Conservation (phyloP, 345 rosid species). For the Eucalyptus caleyi region DNA sequence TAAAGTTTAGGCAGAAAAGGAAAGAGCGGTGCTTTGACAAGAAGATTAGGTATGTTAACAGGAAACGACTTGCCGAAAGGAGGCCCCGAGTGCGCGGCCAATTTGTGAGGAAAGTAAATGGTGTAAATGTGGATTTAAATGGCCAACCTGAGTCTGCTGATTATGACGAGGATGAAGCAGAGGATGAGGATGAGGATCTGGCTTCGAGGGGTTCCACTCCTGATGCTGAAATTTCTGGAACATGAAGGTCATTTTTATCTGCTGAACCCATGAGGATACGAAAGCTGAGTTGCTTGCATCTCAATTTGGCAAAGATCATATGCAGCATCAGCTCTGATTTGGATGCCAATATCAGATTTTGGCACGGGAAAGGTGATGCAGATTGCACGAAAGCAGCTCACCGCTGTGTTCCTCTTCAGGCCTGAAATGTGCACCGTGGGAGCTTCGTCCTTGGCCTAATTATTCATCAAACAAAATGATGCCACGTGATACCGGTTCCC, state of each 20-base stretch:
- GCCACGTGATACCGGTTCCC: neutral
- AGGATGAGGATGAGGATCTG: conserved; percentile 47
- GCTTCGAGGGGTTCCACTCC: conserved; percentile 57
- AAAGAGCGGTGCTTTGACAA: conserved; percentile 94
- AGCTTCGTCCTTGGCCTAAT: neutral
- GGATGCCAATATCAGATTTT: neutral
- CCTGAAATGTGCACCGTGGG: neutral
- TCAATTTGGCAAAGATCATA: neutral
- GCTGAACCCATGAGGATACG: neutral
- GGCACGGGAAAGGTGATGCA: neutral
- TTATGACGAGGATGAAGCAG: conserved; percentile 74
- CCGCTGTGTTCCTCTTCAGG: neutral
- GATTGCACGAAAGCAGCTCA: neutral
- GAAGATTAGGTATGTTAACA: conserved; percentile 86
- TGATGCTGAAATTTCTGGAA: conserved; percentile 38
- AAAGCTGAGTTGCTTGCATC: neutral
- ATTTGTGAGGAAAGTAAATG: conserved; percentile 86
- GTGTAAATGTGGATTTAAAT: conserved; percentile 72
- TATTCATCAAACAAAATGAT: neutral
- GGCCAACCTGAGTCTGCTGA: conserved; percentile 65
- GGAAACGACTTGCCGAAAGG: conserved; percentile 91
- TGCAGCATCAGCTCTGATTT: neutral
- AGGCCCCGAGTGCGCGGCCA: conserved; percentile 98
- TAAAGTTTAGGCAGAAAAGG: conserved; percentile 88
- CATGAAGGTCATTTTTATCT: neutral